phyloP scores from a whole-genome alignment of 495 filamentous ascomycete species.

The Elaphomyces granulatus region DNA sequence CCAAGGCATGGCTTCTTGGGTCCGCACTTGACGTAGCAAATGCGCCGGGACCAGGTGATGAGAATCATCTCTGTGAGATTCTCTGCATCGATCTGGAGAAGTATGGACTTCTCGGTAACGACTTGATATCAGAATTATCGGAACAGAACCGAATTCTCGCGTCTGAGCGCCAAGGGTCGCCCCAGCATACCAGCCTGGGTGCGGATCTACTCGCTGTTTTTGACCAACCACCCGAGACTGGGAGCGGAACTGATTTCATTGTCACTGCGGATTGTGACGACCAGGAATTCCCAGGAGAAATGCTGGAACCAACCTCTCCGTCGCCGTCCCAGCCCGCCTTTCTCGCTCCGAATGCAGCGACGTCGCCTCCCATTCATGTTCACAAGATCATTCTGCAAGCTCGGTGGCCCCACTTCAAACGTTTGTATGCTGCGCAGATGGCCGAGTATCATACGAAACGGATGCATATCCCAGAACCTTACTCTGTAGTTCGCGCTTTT shows the following conservation, averaged over 20 bases:
- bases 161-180: slow-evolving; percentile 31
- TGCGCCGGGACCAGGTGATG: slow-evolving; percentile 40
- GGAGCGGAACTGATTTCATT: slow-evolving; percentile 71
- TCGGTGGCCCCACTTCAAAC: slow-evolving; percentile 90
- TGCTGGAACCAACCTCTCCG: slow-evolving; percentile 15
- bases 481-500: slow-evolving; percentile 86
- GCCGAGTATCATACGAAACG: slow-evolving; percentile 88
- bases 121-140: slow-evolving; percentile 43
- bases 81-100: slow-evolving; percentile 77
- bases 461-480: slow-evolving; percentile 96
- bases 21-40: slow-evolving; percentile 55
- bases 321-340: slow-evolving; percentile 35
- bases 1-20: slow-evolving; percentile 92
- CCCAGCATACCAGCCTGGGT: slow-evolving; percentile 49
- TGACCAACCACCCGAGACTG: slow-evolving; percentile 60
- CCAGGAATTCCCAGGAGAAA: slow-evolving; percentile 40
- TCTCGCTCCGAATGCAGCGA: slow-evolving; percentile 45
- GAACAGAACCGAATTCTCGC: slow-evolving; percentile 40
- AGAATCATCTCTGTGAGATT: slow-evolving; percentile 88
- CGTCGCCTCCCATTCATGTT: slow-evolving; percentile 75
- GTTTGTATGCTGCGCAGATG: slow-evolving; percentile 86
- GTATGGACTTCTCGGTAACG: slow-evolving; percentile 77
- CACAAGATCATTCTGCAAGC: slow-evolving; percentile 87
- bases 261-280: slow-evolving; percentile 68
- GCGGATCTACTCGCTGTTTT: slow-evolving; percentile 74